A percentile compares a stretch with the other conserved stretches of the same genome.
Conservation (phyloP, 257 asterid genomes). For the Echium plantagineum region DNA sequence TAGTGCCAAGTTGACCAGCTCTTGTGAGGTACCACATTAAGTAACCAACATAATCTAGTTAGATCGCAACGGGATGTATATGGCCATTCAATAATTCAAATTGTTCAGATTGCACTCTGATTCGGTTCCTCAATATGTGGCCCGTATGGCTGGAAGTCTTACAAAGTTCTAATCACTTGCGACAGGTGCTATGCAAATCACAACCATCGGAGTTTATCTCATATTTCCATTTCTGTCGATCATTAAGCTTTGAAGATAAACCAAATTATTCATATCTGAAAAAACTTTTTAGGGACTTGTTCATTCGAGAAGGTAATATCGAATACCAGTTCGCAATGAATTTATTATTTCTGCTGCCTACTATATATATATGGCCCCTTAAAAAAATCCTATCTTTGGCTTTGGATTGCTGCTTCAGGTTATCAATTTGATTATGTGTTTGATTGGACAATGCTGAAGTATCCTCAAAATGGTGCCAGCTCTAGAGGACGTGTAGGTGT, state of each 20-base stretch:
- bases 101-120: not conserved
- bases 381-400: conserved; percentile 5
- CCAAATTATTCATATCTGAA: conserved; percentile 88
- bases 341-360: conserved; percentile 2
- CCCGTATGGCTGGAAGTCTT: not conserved
- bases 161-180: not conserved
- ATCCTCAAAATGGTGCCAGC: conserved; percentile 85
- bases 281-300: conserved; percentile 87
- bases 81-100: no score
- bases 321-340: not conserved
- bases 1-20: no score
- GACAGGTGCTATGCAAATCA: conserved; percentile 82
- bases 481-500: conserved; percentile 65
- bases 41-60: no score
- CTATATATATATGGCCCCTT: conserved; percentile 1
- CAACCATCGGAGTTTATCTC: conserved; percentile 83
- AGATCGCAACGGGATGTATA: no score
- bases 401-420: conserved; percentile 35
- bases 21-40: no score
- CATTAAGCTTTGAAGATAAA: conserved; percentile 83
- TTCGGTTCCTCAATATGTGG: no score
- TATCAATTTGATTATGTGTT: conserved; percentile 93
- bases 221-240: conserved; percentile 85
- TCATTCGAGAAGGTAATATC: conserved; percentile 79
- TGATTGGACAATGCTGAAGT: conserved; percentile 92